Evolutionary conservation across 2,329 filamentous ascomycete species (phyloP), one percentile per base, ranked within the genome.

Genomic region (Talaromyces sp.): DNA sequence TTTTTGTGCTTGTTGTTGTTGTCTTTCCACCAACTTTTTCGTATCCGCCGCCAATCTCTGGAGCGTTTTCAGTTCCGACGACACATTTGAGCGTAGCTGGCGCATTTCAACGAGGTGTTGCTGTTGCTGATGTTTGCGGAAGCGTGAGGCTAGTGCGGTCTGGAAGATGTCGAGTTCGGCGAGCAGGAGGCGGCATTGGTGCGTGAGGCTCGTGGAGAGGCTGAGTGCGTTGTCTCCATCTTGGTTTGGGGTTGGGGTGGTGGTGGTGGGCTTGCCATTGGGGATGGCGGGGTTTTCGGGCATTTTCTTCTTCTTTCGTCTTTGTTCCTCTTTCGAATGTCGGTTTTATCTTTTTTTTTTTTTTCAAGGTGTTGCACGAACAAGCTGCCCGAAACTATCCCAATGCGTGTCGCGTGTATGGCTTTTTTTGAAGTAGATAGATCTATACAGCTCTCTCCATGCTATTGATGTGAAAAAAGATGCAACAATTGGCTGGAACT

Each of bases 51-150:
- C 64, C 23, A 83, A 71, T 63, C 76, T 81, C 63, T 82, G 73
- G 51, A 85, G 67, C 47, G 76, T 75, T 63, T 75, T 79, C 62
- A 82, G 68, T 65, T 85, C 83, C 1, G 81, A 75, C 47, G 78
- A 70, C 3, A 85, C 70, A 16, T 75, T 78, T 10, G 76, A 77
- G 47, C 77, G 79, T 64, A 85, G 81, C 31, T 78, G 76, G 10
- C 82, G 76, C 54, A 83, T 69, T 63, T 85, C 83, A 6, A 84
- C 78, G 18, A 73, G 69, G 47, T 63, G 62, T 33, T 61, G 62
- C 51, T 63, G 62, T 34, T 63, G 62, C 60, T 81, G 76, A 16
- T 81, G 79, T 61, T 79, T 78, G 36, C 77, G 78, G 47, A 75
- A 71, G 4, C 70, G 70, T n/a, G 70, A 57, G 40, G 70, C 69